Conservation (phyloP, 306 rosid species). For the Phaseolus lunatus region DNA sequence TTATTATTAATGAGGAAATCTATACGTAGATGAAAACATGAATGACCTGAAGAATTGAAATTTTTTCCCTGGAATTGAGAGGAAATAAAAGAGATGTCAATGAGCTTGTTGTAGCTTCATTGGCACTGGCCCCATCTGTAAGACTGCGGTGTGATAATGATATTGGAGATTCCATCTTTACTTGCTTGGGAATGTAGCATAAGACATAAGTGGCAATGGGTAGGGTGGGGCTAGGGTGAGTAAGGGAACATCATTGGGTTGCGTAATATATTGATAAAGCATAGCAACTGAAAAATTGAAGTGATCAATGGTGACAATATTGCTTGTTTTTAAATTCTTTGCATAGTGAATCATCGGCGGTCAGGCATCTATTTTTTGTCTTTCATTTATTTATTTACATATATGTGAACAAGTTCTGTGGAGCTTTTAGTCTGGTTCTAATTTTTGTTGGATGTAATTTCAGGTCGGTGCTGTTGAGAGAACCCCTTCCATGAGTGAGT, state of each 20-base stretch:
- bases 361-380: slow-evolving; percentile 32
- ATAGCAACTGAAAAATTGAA: slow-evolving; percentile 17
- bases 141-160: slow-evolving; percentile 9
- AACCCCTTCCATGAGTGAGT: slow-evolving; percentile 98
- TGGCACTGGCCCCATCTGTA: slow-evolving; percentile 7
- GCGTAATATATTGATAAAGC: slow-evolving; percentile 17
- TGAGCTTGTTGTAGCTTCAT: slow-evolving; percentile 23
- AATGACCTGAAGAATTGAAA: slow-evolving; percentile 5
- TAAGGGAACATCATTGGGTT: slow-evolving; percentile 10
- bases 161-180: slow-evolving; percentile 8
- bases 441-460: slow-evolving; percentile 51
- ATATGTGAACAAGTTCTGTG: background rate
- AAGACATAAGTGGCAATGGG: slow-evolving; percentile 8
- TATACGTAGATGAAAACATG: slow-evolving; percentile 16
- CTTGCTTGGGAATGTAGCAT: slow-evolving; percentile 15
- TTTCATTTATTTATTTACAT: slow-evolving; percentile 35
- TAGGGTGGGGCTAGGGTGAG: slow-evolving; percentile 12
- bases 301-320: slow-evolving; percentile 21
- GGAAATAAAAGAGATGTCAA: background rate
- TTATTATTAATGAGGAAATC: background rate
- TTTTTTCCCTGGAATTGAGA: slow-evolving; percentile 32
- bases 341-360: slow-evolving; percentile 21
- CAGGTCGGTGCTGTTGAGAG: slow-evolving; percentile 96
- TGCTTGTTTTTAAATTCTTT: slow-evolving; percentile 33
- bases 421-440: slow-evolving; percentile 35